Percentiles rank a stretch among this genome's conserved stretches.
These are phyloP conservation scores for Cubamyces sp. DNA, from an alignment of 768 basidiomycete genomes.

Conservation along the genomic window DNA sequence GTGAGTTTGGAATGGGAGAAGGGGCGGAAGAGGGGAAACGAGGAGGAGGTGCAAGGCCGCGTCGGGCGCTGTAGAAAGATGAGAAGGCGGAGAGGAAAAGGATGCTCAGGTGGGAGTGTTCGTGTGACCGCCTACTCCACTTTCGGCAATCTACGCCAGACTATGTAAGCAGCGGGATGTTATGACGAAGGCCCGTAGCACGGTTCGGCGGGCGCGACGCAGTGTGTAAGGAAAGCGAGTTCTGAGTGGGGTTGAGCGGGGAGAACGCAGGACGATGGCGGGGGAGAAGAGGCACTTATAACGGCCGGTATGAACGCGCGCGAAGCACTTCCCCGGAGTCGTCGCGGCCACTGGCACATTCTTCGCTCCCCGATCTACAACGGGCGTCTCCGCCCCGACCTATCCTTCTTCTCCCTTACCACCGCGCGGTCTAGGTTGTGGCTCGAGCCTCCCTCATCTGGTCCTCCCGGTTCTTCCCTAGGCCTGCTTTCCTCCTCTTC, in stretches of 20 bases:
- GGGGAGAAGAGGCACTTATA: neutral
- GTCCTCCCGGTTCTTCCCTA: constrained; percentile 8
- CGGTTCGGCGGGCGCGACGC: neutral
- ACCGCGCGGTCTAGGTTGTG: constrained; percentile 9
- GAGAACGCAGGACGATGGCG: neutral
- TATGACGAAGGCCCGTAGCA: neutral
- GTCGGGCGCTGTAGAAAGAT: constrained; percentile 8
- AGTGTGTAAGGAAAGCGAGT: neutral
- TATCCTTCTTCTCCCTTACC: neutral
- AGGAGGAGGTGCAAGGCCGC: neutral
- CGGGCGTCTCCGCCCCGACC: constrained; percentile 10
- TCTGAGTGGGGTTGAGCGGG: neutral
- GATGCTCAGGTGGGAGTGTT: constrained; percentile 17
- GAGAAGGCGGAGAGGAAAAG: constrained; percentile 8
- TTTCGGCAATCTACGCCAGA: constrained; percentile 23
- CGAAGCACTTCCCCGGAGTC: no score
- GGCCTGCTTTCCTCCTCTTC: neutral
- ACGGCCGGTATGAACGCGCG: no score
- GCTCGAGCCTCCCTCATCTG: constrained; percentile 12
- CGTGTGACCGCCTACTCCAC: constrained; percentile 25
- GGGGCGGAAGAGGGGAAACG: neutral
- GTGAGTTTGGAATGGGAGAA: neutral
- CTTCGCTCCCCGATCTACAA: constrained; percentile 4
- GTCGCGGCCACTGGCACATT: neutral
- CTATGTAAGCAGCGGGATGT: neutral